Evolutionary conservation across 164 flowering plant genomes (phyloP), one percentile per base, ranked within the genome.

Genomic region (Magnolia officinalis): DNA sequence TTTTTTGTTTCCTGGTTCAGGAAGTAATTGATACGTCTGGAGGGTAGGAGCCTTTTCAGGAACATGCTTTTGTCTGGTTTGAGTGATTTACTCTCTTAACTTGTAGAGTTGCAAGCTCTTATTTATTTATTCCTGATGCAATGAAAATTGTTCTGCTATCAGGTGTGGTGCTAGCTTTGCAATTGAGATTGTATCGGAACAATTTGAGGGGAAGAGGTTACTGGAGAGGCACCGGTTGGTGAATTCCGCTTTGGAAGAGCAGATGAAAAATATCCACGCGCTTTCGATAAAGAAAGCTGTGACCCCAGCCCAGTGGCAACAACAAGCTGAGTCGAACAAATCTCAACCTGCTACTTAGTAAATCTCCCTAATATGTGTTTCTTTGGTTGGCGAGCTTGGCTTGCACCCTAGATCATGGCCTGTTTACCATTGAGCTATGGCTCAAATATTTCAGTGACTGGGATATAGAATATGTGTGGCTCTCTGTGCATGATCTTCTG

Each of bases 231-330:
- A 96, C 75, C 83, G 97, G 8, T 52, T 94, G 80, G 98, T 96
- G 79, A 94, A 94, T 76, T 76, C 90, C 72, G 96, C 97, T 61
- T 74, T 94, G 74, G 90, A 74, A 63, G 95, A 94, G 78, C 97
- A 94, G 85, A 89, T 96, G 98, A 90, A 96, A 83, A 73, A 92
- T n/a, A 96, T 96, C 72, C 99, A 94, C 70, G 98, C 99, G 61
- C 94, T 96, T 65, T 96, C 98, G 9, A 92, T 96, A 16, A 89
- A 85, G 82, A 93, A 89, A 85, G 93, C 98, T 72, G 72, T 89
- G 66, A 91, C 98, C 7, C 93, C 97, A 8, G 86, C 88, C 29
- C 96, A 96, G 81, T 91, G 95, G 98, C 88, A 90, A 72, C 90
- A 86, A 49, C 92, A 88, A 72, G 86, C 84, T 70, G 90, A 85